Evolutionary conservation across 2,329 filamentous ascomycete species (phyloP), one percentile per base, ranked within the genome.

Genomic region (Penicillium sp.): DNA sequence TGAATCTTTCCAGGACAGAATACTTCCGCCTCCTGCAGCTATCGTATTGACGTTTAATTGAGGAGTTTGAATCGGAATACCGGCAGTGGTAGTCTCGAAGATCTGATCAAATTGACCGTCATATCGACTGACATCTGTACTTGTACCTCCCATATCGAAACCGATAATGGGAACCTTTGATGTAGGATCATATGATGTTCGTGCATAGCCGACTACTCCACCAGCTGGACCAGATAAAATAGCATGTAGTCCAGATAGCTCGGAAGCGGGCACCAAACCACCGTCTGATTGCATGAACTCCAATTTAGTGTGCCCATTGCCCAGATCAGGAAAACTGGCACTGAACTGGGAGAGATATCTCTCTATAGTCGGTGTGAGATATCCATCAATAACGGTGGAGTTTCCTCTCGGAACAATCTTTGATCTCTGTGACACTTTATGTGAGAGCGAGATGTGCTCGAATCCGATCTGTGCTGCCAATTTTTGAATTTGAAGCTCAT

Each of bases 281-380:
- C 90, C 90, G 57, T 94, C 90, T 10, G 88, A 92, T 70, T 95
- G 90, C 91, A 96, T 96, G 62, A 96, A 96, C 69, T 96, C 91
- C 26, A 42, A 47, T 18, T 5, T 24, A 13, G 18, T 23, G 43
- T 29, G 40, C 41, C 20, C 20, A n/a, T 40, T 26, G 2, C 9
- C 21, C 4, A 41, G 23, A 32, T 17, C 8, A n/a, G 36, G 32
- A 18, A 51, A 46, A 3, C 43, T 39, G 6, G 34, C 17, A 9
- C 18, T 30, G 5, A 48, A 47, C n/a, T 40, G 27, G 3, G 23
- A n/a, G 2, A 52, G 30, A 29, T 52, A 47, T 26, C 24, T 12
- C 12, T 52, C 29, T 17, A 52, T 33, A 13, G 20, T 52, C 3
- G 50, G 50, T 17, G 41, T 30, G 3, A 52, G 32, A 13, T 48